These are phyloP conservation scores for Priceomyces melissophilus DNA, from an alignment of 805 yeast species.

Conservation along the genomic window DNA sequence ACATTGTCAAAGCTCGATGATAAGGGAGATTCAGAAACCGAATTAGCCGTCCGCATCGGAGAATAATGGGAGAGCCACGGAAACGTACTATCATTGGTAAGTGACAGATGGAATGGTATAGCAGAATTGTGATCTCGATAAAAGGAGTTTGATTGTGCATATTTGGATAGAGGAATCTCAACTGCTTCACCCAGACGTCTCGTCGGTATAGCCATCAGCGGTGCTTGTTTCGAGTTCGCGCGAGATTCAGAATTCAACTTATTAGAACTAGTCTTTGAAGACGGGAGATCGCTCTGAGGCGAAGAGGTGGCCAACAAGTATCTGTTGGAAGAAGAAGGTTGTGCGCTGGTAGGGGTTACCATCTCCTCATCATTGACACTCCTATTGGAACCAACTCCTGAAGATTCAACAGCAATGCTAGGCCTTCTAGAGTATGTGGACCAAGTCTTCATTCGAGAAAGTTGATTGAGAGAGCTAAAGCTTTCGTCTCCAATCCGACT, in stretches of 20 bases:
- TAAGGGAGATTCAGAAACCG: constrained; percentile 14
- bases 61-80: constrained; percentile 30
- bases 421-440: constrained; percentile 24
- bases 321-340: not conserved
- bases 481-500: constrained; percentile 14
- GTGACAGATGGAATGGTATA: not conserved
- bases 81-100: constrained; percentile 3
- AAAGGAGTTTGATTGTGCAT: not conserved
- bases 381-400: constrained; percentile 10
- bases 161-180: constrained; percentile 53
- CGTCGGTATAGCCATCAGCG: constrained; percentile 74
- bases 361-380: constrained; percentile 9
- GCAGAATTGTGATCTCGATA: not conserved
- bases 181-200: constrained; percentile 76
- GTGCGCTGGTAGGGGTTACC: not conserved
- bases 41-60: constrained; percentile 14
- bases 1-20: constrained; percentile 25
- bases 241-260: constrained; percentile 3
- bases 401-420: constrained; percentile 14
- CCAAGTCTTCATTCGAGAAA: constrained; percentile 26
- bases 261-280: constrained; percentile 6
- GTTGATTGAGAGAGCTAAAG: constrained; percentile 19
- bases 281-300: not conserved
- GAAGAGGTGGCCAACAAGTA: not conserved
- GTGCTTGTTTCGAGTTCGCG: constrained; percentile 25